Evolutionary conservation across 1,139 yeast genomes (phyloP).

Genomic region (Candida dubliniensis): DNA sequence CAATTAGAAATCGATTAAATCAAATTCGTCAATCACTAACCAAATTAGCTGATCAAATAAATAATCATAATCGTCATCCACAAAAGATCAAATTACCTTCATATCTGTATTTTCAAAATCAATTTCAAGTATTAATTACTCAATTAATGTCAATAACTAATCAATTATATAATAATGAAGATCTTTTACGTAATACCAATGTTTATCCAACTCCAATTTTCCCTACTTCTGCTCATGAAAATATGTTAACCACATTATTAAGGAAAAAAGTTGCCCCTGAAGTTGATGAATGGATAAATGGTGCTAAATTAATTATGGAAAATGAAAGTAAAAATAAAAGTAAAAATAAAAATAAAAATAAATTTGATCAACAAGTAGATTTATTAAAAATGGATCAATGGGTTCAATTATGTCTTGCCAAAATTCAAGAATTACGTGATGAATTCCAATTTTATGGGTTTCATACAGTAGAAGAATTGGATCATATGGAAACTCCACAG

Average conservation of each 20-base stretch:
- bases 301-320: slow-evolving; percentile 39
- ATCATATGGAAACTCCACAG: slow-evolving; percentile 35
- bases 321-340: slow-evolving; percentile 25
- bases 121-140: slow-evolving; percentile 77
- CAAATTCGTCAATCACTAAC: slow-evolving; percentile 47
- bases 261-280: slow-evolving; percentile 89
- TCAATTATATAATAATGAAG: slow-evolving; percentile 63
- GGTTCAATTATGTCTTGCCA: slow-evolving; percentile 61
- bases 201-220: slow-evolving; percentile 82
- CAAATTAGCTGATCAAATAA: slow-evolving; percentile 44
- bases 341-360: slow-evolving; percentile 26
- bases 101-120: slow-evolving; percentile 61
- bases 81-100: slow-evolving; percentile 40
- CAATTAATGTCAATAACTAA: slow-evolving; percentile 75
- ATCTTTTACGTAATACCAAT: slow-evolving; percentile 61
- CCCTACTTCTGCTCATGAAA: slow-evolving; percentile 83
- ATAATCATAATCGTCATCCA: slow-evolving; percentile 41
- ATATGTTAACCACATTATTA: slow-evolving; percentile 74
- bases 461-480: slow-evolving; percentile 50
- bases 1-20: slow-evolving; percentile 43
- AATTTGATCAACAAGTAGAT: slow-evolving; percentile 13
- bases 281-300: slow-evolving; percentile 80
- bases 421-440: slow-evolving; percentile 51
- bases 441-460: slow-evolving; percentile 66
- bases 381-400: slow-evolving; percentile 50